Conservation (phyloP, 140 eudicot species). For the Oenanthe javanica region DNA sequence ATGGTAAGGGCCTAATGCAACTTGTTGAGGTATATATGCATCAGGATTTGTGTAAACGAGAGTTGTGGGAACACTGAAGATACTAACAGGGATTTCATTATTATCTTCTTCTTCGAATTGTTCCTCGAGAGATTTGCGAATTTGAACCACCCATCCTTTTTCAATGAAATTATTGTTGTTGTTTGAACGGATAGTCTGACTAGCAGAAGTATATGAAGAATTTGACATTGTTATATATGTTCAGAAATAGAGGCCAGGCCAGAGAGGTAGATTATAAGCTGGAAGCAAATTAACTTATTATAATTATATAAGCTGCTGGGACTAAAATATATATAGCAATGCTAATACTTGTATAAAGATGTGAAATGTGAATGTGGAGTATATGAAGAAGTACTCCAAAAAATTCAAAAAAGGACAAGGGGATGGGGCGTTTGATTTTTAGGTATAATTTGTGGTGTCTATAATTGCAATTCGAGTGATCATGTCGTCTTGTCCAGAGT, state of each 20-base stretch:
- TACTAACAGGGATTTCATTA: not conserved
- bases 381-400: too few species aligned
- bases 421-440: not conserved
- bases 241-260: not conserved
- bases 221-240: not conserved
- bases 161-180: not conserved
- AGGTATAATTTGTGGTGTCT: not conserved
- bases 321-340: not conserved
- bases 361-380: not conserved
- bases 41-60: not conserved
- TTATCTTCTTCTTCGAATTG: not conserved
- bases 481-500: not conserved
- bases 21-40: not conserved
- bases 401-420: not conserved
- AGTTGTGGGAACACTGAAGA: constrained; percentile 6
- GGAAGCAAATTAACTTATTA: not conserved
- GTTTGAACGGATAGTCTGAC: not conserved
- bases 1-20: constrained; percentile 5
- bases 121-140: not conserved
- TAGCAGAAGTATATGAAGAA: not conserved
- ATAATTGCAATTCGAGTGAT: not conserved
- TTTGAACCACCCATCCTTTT: not conserved
- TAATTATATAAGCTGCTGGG: not conserved
- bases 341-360: not conserved
- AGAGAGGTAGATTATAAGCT: not conserved